Base-by-base conservation (phyloP, 176 grass and related monocot species). In the Panicum miliaceum region DNA sequence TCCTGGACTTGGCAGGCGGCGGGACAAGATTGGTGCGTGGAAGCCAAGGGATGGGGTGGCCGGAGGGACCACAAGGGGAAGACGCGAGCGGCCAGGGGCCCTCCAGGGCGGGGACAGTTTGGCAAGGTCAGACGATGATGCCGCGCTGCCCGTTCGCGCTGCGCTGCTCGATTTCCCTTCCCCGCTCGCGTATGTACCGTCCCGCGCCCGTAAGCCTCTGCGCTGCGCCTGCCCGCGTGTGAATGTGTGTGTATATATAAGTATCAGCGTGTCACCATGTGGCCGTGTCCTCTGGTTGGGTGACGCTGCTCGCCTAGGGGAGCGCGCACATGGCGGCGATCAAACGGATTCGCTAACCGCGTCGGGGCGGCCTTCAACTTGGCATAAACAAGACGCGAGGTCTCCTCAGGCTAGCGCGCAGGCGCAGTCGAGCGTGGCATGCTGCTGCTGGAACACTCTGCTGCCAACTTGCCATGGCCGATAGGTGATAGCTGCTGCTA, bases 21-120 rank as follows among this genome's bases (percentile, higher is more conserved):
- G 71, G 71, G 69, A 86, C 89, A 90, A 83, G 84, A 87, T 90
- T 90, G 84, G 75, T 79, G 88, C 84, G 27, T 68, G 84, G 67
- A 67, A 66, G 78, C 64, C n/a, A 86, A 76, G 84, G 85, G 81
- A 71, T 71, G 65, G 75, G 37, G 50, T 72, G 73, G 78, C 64
- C 78, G 63, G 47, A 51, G 45, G 53, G 41, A 42, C 41, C 40
- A 7, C 38, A 8, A 66, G 8, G 18, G 34, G 20, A 18, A 20
- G 14, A 34, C 5, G 9, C 36, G 19, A 4, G 43, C 14, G 43
- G 3, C 16, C 0, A 0, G 50, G 5, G 87, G 0, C 38, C 75
- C 45, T 45, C 29, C 22, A 19, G 42, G 71, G 18, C 40, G 38
- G 73, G 79, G 74, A 72, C 89, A 68, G 65, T 78, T 82, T 82